Evolutionary conservation across 2,329 filamentous ascomycete species (phyloP), one percentile per base, ranked within the genome.

Genomic region (Colletotrichum graminicola): DNA sequence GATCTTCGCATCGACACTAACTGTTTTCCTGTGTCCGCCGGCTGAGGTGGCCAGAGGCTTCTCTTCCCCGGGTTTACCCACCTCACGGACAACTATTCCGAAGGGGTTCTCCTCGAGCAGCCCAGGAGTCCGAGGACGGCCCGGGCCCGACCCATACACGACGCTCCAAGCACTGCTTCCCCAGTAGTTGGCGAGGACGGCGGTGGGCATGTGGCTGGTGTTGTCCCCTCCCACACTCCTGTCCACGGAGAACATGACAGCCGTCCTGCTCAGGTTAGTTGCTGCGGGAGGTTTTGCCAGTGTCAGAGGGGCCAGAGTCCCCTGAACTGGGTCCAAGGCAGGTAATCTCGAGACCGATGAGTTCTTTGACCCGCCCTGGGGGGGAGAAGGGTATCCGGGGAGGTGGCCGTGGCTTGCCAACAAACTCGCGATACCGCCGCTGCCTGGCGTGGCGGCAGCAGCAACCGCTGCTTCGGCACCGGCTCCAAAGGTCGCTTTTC

Each of bases 151-250:
- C 11, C 75, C 76, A 67, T 81, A 81, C 43, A 80, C 76, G 0
- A 78, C 76, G 54, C 79, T 81, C 93, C 94, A 97, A 57, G 94
- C 91, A 67, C 90, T 92, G 77, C 91, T 97, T 61, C 95, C 95
- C 95, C 95, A 98, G 67, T 97, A 88, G 79, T 98, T 98, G 41
- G 95, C 95, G 84, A 97, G 89, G 73, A 98, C 90, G 18, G 94
- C 94, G 61, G 93, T 93, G 1, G 95, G 94, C 81, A 97, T 90
- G 29, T 89, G 89, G 52, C 92, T 89, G n/a, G 87, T 87, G 57
- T 85, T 89, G n/a, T 90, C 90, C 23, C 90, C 81, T 3, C 87
- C 88, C 67, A 94, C 85, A 2, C 90, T 90, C 72, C 92, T 89
- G 77, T 97, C 94, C 62, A 91, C 92, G 75, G 92, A 94, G 21